Conservation (phyloP, 768 basidiomycete genomes). For the Termitomyces sp. region DNA sequence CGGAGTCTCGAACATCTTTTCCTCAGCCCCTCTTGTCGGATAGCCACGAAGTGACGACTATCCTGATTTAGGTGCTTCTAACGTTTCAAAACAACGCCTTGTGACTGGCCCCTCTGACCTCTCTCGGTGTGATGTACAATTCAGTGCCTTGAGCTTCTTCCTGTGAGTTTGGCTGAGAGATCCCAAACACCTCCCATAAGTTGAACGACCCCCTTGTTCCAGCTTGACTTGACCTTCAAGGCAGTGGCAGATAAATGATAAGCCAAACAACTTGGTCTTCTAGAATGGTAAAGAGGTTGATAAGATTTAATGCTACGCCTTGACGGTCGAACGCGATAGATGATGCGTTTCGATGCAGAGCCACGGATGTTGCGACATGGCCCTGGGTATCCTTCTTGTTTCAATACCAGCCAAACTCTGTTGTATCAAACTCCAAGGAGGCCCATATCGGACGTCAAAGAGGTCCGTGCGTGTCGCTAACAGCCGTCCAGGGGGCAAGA, state of each 20-base stretch:
- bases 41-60: slow-evolving; percentile 1
- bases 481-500: not conserved
- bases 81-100: slow-evolving; percentile 15
- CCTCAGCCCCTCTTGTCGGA: slow-evolving; percentile 4
- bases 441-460: not conserved
- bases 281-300: slow-evolving; percentile 3
- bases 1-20: not conserved
- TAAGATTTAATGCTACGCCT: not conserved
- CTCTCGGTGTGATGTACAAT: slow-evolving; percentile 6
- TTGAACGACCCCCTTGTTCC: slow-evolving; percentile 4
- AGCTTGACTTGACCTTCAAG: slow-evolving; percentile 5
- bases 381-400: slow-evolving; percentile 1
- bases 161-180: slow-evolving; percentile 7
- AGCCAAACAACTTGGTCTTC: not conserved
- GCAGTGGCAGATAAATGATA: slow-evolving; percentile 12
- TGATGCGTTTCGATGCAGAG: not conserved
- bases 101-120: slow-evolving; percentile 8
- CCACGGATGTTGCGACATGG: not conserved
- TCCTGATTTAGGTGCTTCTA: slow-evolving; percentile 8
- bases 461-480: not conserved
- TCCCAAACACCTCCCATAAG: slow-evolving; percentile 1
- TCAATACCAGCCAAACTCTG: not conserved
- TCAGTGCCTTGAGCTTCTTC: slow-evolving; percentile 16
- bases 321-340: not conserved
- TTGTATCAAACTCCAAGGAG: not conserved